These are phyloP conservation scores for Yamadazyma takamatsuzukensis DNA, from an alignment of 805 yeast species.

Conservation along the genomic window DNA sequence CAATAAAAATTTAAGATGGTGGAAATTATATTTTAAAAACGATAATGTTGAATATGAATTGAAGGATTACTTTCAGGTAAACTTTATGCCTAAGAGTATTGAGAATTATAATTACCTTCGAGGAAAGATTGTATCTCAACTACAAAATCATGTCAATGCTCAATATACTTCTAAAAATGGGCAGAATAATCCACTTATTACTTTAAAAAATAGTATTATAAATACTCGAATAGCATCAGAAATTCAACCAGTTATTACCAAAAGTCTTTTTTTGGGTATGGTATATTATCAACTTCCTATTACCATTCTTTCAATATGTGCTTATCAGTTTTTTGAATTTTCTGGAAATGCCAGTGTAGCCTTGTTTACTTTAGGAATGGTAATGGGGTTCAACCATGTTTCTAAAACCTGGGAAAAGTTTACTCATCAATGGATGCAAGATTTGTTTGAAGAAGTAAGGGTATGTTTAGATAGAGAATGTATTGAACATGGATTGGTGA, in stretches of 20 bases:
- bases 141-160: conserved; percentile 24
- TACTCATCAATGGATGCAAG: conserved; percentile 23
- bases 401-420: conserved; percentile 33
- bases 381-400: conserved; percentile 39
- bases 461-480: conserved; percentile 31
- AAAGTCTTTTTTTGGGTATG: conserved; percentile 25
- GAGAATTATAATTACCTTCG: conserved; percentile 34
- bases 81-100: conserved; percentile 37
- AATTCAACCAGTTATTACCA: conserved; percentile 35
- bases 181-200: conserved; percentile 25
- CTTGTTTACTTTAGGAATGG: conserved; percentile 34
- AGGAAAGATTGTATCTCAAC: conserved; percentile 32
- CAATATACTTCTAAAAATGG: conserved; percentile 11
- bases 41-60: conserved; percentile 42
- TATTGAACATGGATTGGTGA: conserved; percentile 34
- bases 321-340: conserved; percentile 33
- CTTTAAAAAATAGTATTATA: conserved; percentile 28
- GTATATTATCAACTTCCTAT: conserved; percentile 37
- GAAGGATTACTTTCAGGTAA: conserved; percentile 32
- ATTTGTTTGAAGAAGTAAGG: conserved; percentile 34
- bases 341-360: conserved; percentile 30
- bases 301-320: conserved; percentile 23
- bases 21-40: conserved; percentile 38
- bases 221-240: conserved; percentile 24
- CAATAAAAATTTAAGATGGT: conserved; percentile 31